Conservation (phyloP, 73 alveolate genomes). For the Urostyla sp. region DNA sequence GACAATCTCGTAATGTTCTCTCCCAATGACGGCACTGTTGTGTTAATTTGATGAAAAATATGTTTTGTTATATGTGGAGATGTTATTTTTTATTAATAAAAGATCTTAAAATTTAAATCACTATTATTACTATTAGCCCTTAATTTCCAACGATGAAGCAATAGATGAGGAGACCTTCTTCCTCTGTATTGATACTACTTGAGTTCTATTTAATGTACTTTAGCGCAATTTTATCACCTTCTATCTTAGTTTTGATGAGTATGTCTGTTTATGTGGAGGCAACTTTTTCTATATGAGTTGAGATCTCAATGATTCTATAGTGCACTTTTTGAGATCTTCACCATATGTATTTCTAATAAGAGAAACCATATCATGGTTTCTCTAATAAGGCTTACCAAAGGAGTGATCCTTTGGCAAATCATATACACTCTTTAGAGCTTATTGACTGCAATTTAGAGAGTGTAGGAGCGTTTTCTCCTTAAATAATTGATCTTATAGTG, state of each 20-base stretch:
- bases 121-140: too few relatives aligned
- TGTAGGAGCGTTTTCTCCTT: background rate
- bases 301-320: slow-evolving; percentile 17
- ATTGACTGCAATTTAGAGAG: background rate
- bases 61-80: background rate
- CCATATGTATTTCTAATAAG: slow-evolving; percentile 17
- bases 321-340: background rate
- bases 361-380: slow-evolving; percentile 32
- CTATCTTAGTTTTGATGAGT: background rate
- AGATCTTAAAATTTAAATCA: too few relatives aligned
- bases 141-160: too few relatives aligned
- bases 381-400: background rate
- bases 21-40: slow-evolving; percentile 5
- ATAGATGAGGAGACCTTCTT: background rate
- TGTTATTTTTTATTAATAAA: too few relatives aligned
- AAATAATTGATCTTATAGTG: background rate
- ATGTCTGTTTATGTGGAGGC: slow-evolving; percentile 5
- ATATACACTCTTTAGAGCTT: background rate
- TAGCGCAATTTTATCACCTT: background rate
- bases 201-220: background rate
- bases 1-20: slow-evolving; percentile 46
- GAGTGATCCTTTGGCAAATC: background rate
- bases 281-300: background rate
- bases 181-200: background rate
- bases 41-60: background rate